A percentile compares a stretch with the other conserved stretches of the same genome.
These are phyloP conservation scores for Thielaviopsis euricoi DNA, from an alignment of 2,329 filamentous ascomycete species.

Conservation along the genomic window DNA sequence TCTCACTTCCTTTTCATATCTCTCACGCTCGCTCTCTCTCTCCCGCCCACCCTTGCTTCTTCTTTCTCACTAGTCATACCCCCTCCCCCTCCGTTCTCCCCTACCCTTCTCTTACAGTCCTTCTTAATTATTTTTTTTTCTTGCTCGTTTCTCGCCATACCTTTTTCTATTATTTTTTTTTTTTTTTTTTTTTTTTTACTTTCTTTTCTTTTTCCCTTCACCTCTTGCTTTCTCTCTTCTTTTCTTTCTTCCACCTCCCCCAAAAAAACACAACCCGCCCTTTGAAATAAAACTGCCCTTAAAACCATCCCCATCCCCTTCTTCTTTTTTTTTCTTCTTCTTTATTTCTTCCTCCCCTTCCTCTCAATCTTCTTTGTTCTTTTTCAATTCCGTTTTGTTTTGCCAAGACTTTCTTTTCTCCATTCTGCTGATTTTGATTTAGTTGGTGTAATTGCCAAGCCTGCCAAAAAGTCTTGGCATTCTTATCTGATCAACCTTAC, in stretches of 20 bases:
- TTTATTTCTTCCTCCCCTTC: not conserved
- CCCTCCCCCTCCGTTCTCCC: not conserved
- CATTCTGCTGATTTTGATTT: not conserved
- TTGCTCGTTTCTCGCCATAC: not conserved
- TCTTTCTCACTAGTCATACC: too few relatives aligned
- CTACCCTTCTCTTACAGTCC: not conserved
- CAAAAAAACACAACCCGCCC: not conserved
- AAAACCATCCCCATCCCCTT: not conserved
- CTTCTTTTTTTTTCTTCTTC: constrained; percentile 1
- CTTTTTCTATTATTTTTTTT: not conserved
- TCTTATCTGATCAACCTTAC: not conserved
- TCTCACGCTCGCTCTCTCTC: too few relatives aligned
- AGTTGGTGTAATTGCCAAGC: not conserved
- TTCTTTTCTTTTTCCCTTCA: not conserved
- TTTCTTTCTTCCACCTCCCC: not conserved
- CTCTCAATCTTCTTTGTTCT: not conserved
- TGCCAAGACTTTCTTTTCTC: not conserved
- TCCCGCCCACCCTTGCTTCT: too few relatives aligned
- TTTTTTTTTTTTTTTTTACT: not conserved
- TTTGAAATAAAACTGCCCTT: not conserved
- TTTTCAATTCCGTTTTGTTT: not conserved
- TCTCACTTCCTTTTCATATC: too few relatives aligned
- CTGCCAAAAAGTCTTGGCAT: not conserved
- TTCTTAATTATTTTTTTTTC: not conserved
- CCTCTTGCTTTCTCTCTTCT: not conserved